phyloP scores from a whole-genome alignment of 1,284 basidiomycete genomes.

The Cystobasidium pallidum region DNA sequence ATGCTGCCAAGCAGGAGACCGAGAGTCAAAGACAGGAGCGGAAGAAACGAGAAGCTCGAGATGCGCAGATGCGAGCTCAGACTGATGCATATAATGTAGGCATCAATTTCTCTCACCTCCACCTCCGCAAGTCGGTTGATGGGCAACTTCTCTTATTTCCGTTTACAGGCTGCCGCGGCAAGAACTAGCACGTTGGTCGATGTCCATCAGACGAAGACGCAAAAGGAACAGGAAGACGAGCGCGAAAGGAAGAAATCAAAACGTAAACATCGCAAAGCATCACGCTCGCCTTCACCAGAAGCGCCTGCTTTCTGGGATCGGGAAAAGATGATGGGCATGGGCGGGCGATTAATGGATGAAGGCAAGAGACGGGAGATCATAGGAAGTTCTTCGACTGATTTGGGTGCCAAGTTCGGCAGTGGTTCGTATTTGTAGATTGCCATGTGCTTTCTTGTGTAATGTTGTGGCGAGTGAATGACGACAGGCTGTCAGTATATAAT shows the following conservation, averaged over 20 bases:
- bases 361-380: conserved; percentile 73
- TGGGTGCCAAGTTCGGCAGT: conserved; percentile 49
- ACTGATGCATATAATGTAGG: conserved; percentile 78
- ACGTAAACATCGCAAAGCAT: conserved; percentile 51
- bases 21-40: conserved; percentile 20
- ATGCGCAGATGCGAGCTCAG: conserved; percentile 34
- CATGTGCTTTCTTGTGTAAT: not conserved
- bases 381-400: conserved; percentile 67
- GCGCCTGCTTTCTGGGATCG: conserved; percentile 81
- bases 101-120: conserved; percentile 31
- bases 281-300: conserved; percentile 52
- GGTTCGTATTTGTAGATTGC: conserved; percentile 46
- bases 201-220: conserved; percentile 61
- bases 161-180: conserved; percentile 53
- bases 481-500: no score
- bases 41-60: conserved; percentile 50
- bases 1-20: conserved; percentile 42
- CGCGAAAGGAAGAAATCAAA: conserved; percentile 56
- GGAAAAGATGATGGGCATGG: conserved; percentile 78
- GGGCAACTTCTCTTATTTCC: not conserved
- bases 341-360: conserved; percentile 82
- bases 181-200: conserved; percentile 72
- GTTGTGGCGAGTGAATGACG: conserved; percentile 9
- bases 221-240: conserved; percentile 39
- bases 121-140: not conserved